Base-by-base conservation (phyloP, 2,329 filamentous ascomycete species). In the Aspergillus jensenii region DNA sequence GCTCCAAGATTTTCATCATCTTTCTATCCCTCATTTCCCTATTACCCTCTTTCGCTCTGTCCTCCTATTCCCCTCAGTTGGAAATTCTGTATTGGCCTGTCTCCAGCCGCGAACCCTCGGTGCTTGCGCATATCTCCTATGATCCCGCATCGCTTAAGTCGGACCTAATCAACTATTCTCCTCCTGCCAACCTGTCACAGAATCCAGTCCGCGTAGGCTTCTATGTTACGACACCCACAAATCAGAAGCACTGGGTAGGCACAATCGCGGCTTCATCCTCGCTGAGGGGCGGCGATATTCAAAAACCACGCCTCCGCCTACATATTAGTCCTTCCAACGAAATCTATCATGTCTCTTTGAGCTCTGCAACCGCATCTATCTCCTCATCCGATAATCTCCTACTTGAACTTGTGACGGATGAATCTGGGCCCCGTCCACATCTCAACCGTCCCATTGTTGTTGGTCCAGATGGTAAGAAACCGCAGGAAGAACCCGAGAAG, bases 181-280 rank as follows among this genome's bases (percentile, higher is more conserved):
- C 75, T 33, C 75, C 76, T 7, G 60, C 21, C 23, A 37, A 57
- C 40, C 27, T 21, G 11, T 74, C 81, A 64, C 74, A 80, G 54
- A 78, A 80, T 67, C 81, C 85, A 62, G 73, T 84, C 46, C 79
- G 82, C 40, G 74, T 85, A 6, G 83, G 82, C 59, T 78, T 84
- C 35, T 81, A 77, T 65, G 83, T 65, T 40, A 62, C 63, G 19
- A 71, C 68, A 1, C 58, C 67, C 1, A 62, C 67, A 25, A 71
- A 70, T 45, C 49, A 67, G 15, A 74, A 70, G 52, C 71, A 75
- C 67, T 78, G 75, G 75, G 68, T 73, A 8, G 75, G 76, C 6
- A 75, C 73, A 37, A 65, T 79, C 15, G 71, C 75, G 8, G 76
- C 76, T 6, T 55, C 70, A 21, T 70, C 72, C 12, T 66, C 73